phyloP scores from a whole-genome alignment of 768 basidiomycete genomes.

The Nidula microcarpa region DNA sequence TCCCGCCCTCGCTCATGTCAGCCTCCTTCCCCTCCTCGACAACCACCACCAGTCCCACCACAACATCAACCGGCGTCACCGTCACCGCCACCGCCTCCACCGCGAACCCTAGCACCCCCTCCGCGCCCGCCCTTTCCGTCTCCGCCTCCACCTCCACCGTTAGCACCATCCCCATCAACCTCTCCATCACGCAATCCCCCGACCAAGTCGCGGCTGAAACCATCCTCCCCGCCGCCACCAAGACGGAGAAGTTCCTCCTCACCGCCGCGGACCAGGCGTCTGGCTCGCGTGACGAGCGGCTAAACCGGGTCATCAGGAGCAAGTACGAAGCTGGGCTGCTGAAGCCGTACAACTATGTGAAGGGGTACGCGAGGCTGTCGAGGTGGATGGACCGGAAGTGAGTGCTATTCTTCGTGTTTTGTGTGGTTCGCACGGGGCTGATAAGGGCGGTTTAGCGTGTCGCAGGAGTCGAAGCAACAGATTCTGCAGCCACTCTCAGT shows the following conservation, averaged over 20 bases:
- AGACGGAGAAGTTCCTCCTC: slow-evolving; percentile 85
- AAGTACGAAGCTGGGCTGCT: slow-evolving; percentile 96
- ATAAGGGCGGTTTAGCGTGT: slow-evolving; percentile 51
- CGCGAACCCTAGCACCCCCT: slow-evolving; percentile 6
- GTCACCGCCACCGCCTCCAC: slow-evolving; percentile 4
- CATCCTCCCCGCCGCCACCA: slow-evolving; percentile 69
- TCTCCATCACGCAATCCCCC: slow-evolving; percentile 11
- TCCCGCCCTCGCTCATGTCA: slow-evolving; percentile 47
- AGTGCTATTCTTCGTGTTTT: slow-evolving; percentile 8
- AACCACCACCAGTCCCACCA: slow-evolving; percentile 4
- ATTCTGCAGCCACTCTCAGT: slow-evolving; percentile 88
- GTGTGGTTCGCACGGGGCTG: not conserved
- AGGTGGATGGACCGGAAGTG: slow-evolving; percentile 96
- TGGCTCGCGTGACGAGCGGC: slow-evolving; percentile 84
- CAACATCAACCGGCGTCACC: slow-evolving; percentile 2
- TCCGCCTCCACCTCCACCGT: slow-evolving; percentile 12
- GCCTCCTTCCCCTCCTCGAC: slow-evolving; percentile 23
- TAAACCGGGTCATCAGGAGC: slow-evolving; percentile 88
- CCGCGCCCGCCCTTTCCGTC: slow-evolving; percentile 6
- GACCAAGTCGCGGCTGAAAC: slow-evolving; percentile 29
- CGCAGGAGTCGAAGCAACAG: slow-evolving; percentile 86
- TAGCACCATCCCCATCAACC: slow-evolving; percentile 7
- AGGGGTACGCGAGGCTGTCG: slow-evolving; percentile 87
- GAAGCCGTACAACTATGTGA: slow-evolving; percentile 96
- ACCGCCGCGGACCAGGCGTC: slow-evolving; percentile 94